Evolutionary conservation across 2,329 filamentous ascomycete species (phyloP), one percentile per base, ranked within the genome.

Genomic region (Curvularia verruculosa): DNA sequence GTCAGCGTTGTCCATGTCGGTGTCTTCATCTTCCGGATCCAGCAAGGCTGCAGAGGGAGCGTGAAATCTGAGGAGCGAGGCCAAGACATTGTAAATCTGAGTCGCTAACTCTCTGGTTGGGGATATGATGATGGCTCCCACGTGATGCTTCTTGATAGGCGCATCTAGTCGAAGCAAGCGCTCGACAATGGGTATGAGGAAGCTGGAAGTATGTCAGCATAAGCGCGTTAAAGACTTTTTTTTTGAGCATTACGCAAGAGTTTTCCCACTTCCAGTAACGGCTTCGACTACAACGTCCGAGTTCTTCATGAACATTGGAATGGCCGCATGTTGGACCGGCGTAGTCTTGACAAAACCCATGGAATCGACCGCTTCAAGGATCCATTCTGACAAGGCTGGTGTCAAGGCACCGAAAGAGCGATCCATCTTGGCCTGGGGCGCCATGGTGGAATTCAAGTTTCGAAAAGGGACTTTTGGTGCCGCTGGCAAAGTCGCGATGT

Each of bases 211-310:
- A 9, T 29, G 28, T 56, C 44, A 51, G 54, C 31, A 19, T 15
- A 36, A 18, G 23, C 19, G n/a, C 12, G 0, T 12, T 6, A 1
- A 2, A 2, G 5, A 18, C 12, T 18, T 28, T 8, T 18, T 28
- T 8, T 5, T 8, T 19, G 19, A 5, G 19, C 37, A 61, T 49
- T 62, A 73, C 66, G 70, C 65, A 23, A 75, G 59, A 12, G 72
- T 75, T 49, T 75, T 75, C 18, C 72, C 74, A 39, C 70, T 74
- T 15, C 74, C 74, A 7, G 74, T 76, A 3, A 76, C 74, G 15
- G 86, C 87, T 80, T 96, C 92, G 5, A 96, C 92, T 1, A 96
- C 92, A 4, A 96, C 91, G 76, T 96, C 92, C 71, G 96, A 96
- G 75, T 96, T 90, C 49, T 87, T 88, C 78, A 93, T 88, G 73